Conservation (phyloP, 169 alveolate genomes). For the Toxoplasma gondii region DNA sequence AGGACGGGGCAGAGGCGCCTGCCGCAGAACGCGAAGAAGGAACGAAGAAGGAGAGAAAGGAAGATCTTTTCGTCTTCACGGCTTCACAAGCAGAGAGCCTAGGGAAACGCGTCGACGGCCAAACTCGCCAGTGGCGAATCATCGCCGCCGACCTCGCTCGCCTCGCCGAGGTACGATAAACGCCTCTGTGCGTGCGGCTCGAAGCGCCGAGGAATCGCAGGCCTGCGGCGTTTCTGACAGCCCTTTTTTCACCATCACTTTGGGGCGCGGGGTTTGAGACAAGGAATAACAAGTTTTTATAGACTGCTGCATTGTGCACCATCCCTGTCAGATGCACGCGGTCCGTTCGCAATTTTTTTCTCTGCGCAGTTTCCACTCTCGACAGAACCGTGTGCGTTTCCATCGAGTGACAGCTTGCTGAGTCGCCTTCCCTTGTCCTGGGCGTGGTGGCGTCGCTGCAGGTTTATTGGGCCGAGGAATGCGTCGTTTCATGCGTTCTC, state of each 20-base stretch:
- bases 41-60: background rate
- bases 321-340: background rate
- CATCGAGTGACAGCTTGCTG: too few relatives aligned
- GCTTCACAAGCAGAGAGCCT: background rate
- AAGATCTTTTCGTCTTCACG: background rate
- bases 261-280: background rate
- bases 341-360: background rate
- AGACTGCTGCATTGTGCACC: background rate
- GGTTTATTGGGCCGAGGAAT: too few relatives aligned
- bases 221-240: too few relatives aligned
- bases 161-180: background rate
- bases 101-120: background rate
- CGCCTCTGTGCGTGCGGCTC: background rate
- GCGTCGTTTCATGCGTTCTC: too few relatives aligned
- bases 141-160: conserved; percentile 19
- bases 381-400: too few relatives aligned
- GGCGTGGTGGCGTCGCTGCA: too few relatives aligned
- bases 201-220: too few relatives aligned
- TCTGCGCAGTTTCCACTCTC: too few relatives aligned
- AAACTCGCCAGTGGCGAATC: conserved; percentile 29
- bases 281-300: background rate
- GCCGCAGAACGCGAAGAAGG: background rate
- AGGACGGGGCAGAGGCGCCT: background rate
- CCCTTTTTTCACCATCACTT: background rate
- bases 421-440: too few relatives aligned